These are phyloP conservation scores for Leccinum subfulvum DNA, from an alignment of 1,284 basidiomycete species.

Conservation along the genomic window DNA sequence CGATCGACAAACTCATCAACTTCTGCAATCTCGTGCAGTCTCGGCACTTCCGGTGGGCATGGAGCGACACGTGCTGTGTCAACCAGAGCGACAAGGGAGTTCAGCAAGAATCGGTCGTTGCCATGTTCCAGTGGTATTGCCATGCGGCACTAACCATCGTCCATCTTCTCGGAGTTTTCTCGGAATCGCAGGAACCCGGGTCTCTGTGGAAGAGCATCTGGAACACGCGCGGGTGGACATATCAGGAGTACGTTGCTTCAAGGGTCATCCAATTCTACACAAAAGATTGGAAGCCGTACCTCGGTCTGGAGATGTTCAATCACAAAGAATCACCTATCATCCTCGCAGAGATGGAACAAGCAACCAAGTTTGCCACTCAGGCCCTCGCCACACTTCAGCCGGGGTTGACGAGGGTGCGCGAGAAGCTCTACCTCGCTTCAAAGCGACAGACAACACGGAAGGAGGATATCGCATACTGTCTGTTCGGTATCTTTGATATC, in stretches of 20 bases:
- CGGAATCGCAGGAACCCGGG: background rate
- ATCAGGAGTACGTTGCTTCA: background rate
- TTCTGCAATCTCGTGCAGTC: background rate
- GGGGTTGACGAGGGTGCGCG: background rate
- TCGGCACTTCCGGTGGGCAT: background rate
- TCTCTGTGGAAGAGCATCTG: background rate
- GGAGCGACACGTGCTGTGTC: background rate
- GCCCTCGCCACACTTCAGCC: background rate
- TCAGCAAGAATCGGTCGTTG: background rate
- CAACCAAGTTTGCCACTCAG: background rate
- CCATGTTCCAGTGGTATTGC: background rate
- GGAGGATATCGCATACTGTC: background rate
- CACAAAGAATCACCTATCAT: background rate
- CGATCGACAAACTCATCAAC: background rate
- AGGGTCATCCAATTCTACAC: background rate
- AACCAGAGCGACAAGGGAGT: background rate
- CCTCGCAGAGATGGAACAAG: background rate
- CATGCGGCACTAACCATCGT: background rate
- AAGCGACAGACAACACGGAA: background rate
- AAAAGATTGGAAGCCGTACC: background rate
- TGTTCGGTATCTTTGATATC: background rate
- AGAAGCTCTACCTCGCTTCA: background rate
- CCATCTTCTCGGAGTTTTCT: background rate
- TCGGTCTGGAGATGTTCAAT: background rate
- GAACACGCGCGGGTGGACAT: background rate